phyloP scores from a whole-genome alignment of 805 yeast genomes.

The Metschnikowia proteae region DNA sequence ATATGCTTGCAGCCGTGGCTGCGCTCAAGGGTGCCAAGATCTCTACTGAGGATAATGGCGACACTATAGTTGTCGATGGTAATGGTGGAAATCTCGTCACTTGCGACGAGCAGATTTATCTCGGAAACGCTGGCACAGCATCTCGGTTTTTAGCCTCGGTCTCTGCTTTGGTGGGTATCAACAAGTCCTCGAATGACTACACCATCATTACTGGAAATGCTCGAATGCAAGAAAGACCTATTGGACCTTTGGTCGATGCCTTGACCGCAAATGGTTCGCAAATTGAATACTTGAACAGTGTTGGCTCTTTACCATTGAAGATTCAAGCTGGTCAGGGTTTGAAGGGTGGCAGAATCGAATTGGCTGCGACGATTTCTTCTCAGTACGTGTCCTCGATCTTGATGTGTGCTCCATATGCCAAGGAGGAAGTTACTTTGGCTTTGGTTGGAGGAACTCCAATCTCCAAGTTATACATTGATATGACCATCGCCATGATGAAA shows the following conservation, averaged over 20 bases:
- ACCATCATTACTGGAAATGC: conserved; percentile 87
- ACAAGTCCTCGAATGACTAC: conserved; percentile 32
- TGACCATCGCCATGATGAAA: conserved; percentile 95
- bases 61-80: conserved; percentile 77
- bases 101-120: conserved; percentile 63
- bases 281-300: conserved; percentile 64
- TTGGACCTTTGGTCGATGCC: conserved; percentile 94
- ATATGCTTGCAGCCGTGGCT: conserved; percentile 85
- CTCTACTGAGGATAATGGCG: conserved; percentile 83
- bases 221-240: conserved; percentile 96
- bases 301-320: conserved; percentile 83
- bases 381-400: conserved; percentile 94
- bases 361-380: conserved; percentile 94
- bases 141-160: conserved; percentile 91
- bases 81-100: conserved; percentile 78
- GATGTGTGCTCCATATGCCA: conserved; percentile 97
- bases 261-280: conserved; percentile 73
- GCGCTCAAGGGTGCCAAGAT: conserved; percentile 78
- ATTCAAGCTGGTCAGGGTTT: conserved; percentile 68
- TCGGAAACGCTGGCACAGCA: conserved; percentile 98
- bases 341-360: conserved; percentile 86
- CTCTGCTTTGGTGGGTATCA: conserved; percentile 68
- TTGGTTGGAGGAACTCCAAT: conserved; percentile 96
- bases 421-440: conserved; percentile 78
- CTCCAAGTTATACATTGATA: conserved; percentile 91